Evolutionary conservation across 176 grass and related monocot species (phyloP), one percentile per base, ranked within the genome.

Genomic region (Bolboschoenus planiculmis): DNA sequence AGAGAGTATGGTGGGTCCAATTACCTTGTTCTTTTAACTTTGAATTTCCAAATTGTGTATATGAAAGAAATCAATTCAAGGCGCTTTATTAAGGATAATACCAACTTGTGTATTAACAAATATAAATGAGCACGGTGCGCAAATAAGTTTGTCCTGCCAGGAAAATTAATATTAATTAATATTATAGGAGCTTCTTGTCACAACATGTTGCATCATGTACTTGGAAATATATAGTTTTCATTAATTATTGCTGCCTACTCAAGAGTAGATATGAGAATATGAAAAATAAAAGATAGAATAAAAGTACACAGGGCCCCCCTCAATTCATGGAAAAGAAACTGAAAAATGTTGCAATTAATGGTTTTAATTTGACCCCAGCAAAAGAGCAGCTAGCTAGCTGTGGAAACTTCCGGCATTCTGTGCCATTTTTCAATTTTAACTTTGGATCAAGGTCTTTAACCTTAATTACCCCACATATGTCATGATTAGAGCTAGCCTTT

Each of bases 341-440:
- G 33, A 59, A 61, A 61, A 81, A 15, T 15, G 26, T 30, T 81
- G 56, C 18, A 42, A n/a, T n/a, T n/a, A n/a, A 60, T 36, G 16
- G 7, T 56, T 62, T 81, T 77, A n/a, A n/a, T 51, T 29, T 55
- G 40, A 79, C 23, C 29, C 78, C 23, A 58, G 40, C 9, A 61
- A 36, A 81, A 61, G 34, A 58, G 57, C n/a, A 48, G 57, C n/a
- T n/a, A n/a, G n/a, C n/a, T n/a, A n/a, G n/a, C 57, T 64, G 33
- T 64, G 71, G n/a, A 64, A 72, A 42, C 79, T 81, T 81, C 64
- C 79, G 34, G 79, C 79, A 58, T 61, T 43, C 21, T 63, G 35
- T 24, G 36, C 35, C 2, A 48, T 64, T 64, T 81, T 46, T 81
- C 56, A 62, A 81, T 27, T 13, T 34, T 2, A 46, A 81, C 79